phyloP scores from a whole-genome alignment of 495 filamentous ascomycete genomes.

The Hypoxylon rickii region DNA sequence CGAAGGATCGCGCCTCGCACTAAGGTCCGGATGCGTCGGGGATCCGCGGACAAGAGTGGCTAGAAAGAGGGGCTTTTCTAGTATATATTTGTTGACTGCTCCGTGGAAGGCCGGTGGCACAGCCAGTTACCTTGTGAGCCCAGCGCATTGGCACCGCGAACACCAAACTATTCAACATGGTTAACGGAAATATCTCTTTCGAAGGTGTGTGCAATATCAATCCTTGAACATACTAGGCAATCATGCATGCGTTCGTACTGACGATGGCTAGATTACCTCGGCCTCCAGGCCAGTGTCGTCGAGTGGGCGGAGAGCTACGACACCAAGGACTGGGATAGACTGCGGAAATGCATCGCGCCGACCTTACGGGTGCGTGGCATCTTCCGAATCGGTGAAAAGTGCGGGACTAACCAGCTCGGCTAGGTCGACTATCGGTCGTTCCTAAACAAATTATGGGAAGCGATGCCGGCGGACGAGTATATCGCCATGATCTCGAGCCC shows the following conservation, averaged over 20 bases:
- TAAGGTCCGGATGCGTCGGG: slow-evolving; percentile 19
- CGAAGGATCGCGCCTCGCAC: slow-evolving; percentile 3
- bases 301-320: slow-evolving; percentile 88
- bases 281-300: slow-evolving; percentile 57
- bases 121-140: background rate
- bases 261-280: slow-evolving; percentile 54
- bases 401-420: slow-evolving; percentile 6
- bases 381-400: background rate
- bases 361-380: slow-evolving; percentile 56
- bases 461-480: slow-evolving; percentile 74
- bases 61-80: background rate
- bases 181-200: slow-evolving; percentile 34
- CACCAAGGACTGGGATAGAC: slow-evolving; percentile 76
- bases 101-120: background rate
- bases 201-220: slow-evolving; percentile 24
- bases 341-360: slow-evolving; percentile 72
- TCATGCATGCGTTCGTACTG: slow-evolving; percentile 5
- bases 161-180: slow-evolving; percentile 7
- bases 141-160: background rate
- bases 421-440: slow-evolving; percentile 76
- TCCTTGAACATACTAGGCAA: background rate
- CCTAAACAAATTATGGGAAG: slow-evolving; percentile 70
- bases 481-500: slow-evolving; percentile 69
- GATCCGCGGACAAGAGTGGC: slow-evolving; percentile 7
- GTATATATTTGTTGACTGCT: slow-evolving; percentile 7